Evolutionary conservation across 2,329 filamentous ascomycete species (phyloP), one percentile per base, ranked within the genome.

Genomic region (Scortechinia acanthostroma): DNA sequence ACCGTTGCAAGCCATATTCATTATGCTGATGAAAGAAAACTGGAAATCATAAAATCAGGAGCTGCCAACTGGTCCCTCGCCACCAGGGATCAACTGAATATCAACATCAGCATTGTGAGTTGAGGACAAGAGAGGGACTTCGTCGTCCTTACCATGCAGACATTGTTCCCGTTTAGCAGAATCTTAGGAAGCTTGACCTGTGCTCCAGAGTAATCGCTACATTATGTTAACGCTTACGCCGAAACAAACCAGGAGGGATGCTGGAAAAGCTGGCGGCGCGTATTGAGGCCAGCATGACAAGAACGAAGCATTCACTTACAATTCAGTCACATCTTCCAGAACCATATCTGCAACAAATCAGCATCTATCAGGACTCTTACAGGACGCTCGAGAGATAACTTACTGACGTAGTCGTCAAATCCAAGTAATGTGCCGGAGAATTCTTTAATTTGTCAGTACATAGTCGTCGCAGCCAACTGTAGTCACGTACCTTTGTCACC

Each of bases 361-460:
- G 35, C 20, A 21, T 15, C 21, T 21, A 22, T 30, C n/a, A 44
- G 20, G n/a, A n/a, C n/a, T 21, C 10, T 15, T 43, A 13, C n/a
- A 42, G 14, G 15, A 48, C 46, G 25, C 28, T 43, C 42, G 28
- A 44, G 14, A 42, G 43, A 28, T 30, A 58, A 95, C 91, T 73
- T 76, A 96, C 91, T 98, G 77, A 98, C 93, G 71, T 97, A 98
- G 77, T 98, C 93, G 63, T 98, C 93, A 58, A 98, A 98, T 2
- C 93, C 93, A 46, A 95, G 79, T 21, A 98, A 76, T 4, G 89
- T 96, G 45, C 93, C 93, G 54, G 87, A 88, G 70, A 98, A 98
- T 66, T 98, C 93, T 97, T 61, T 40, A n/a, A 10, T n/a, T n/a
- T n/a, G n/a, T n/a, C n/a, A n/a, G n/a, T n/a, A n/a, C n/a, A n/a